These are phyloP conservation scores for Arbutus unedo DNA, from an alignment of 148 eudicot species.

Conservation along the genomic window DNA sequence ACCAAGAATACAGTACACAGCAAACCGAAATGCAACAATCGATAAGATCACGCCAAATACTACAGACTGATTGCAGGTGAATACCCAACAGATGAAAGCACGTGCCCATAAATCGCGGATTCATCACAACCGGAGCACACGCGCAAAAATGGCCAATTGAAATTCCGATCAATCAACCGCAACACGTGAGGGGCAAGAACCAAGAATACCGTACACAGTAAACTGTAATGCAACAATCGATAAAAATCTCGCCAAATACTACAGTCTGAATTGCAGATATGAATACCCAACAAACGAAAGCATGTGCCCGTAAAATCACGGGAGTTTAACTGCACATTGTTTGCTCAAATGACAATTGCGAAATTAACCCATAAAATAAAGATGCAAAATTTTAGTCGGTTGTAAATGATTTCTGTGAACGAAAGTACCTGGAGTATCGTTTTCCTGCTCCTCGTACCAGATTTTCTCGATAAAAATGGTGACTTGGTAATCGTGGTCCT, in stretches of 20 bases:
- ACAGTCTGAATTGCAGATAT: neutral
- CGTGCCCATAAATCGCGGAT: neutral
- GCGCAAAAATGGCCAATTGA: no score
- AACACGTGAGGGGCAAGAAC: no score
- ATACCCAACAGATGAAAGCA: neutral
- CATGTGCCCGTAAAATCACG: neutral
- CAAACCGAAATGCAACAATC: neutral
- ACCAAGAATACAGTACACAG: neutral
- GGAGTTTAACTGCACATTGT: neutral
- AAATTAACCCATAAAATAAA: neutral
- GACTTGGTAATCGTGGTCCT: neutral
- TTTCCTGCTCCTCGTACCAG: neutral
- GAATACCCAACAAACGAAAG: neutral
- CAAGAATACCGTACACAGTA: neutral
- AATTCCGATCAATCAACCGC: no score
- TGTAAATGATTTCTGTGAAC: neutral
- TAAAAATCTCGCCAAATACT: neutral
- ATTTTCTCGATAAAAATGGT: neutral
- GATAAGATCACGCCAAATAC: neutral
- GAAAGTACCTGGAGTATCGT: neutral
- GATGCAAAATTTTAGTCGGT: neutral
- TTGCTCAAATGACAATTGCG: neutral
- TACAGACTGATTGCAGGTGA: neutral
- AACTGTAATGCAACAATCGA: neutral
- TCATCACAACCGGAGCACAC: no score